Base-by-base conservation (phyloP, 140 eudicot genomes). In the Anethum foeniculum region DNA sequence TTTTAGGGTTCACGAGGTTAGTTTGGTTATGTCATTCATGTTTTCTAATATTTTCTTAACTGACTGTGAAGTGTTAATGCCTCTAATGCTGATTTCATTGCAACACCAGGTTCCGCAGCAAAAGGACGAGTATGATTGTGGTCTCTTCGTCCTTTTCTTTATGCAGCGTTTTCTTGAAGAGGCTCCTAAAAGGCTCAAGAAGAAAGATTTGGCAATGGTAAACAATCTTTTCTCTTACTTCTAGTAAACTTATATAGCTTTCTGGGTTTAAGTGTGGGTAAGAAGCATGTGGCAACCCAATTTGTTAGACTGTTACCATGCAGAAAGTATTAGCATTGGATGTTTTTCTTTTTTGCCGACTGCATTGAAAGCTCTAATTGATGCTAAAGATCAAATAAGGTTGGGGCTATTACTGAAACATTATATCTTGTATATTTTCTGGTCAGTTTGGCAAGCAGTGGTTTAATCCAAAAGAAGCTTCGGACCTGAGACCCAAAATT, bases 151-250 rank as follows among this genome's bases (percentile, higher is more conserved):
- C 77, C 91, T 94, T 28, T 87, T 72, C 83, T 94, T 88, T 79
- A 94, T 94, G 83, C 91, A 94, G 77, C 93, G 95, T 32, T 92
- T 94, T 84, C 82, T 92, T 71, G 84, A 90, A 58, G 91, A 90
- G 41, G 95, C 96, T 87, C 99, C 97, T 32, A 76, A 85, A 80
- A 87, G 97, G 81, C 84, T 90, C 81, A 83, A 41, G 77, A 86
- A 81, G 82, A 51, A 82, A 75, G 87, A 89, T 80, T 80, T 90
- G 48, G 69, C 84, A 2, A 88, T 82, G 96, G 93, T 90, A 86
- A 3, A 18, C 79, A 47, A 25, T 77, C 54, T 56, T 44, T 34
- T 74, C 27, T 18, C 49, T 71, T 41, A 41, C 4, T 15, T 25
- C 78, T 27, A 12, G 34, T 9, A 74, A 74, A 41, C 36, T 36